phyloP scores from a whole-genome alignment of 2,329 filamentous ascomycete species.

The Torrubiella hemipterigena region DNA sequence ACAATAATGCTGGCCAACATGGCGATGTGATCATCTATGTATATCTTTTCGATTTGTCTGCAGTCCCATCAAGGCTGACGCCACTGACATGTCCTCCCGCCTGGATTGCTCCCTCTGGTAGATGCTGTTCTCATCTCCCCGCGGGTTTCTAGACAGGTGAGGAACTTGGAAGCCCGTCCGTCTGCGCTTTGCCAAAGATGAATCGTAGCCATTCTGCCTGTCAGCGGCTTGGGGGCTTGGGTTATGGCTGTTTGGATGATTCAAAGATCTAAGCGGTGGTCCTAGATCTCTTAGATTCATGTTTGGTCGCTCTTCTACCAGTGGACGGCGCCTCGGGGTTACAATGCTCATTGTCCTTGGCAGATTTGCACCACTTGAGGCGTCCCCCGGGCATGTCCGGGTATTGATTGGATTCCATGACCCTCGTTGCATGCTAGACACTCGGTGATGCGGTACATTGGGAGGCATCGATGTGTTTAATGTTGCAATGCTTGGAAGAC shows the following conservation, averaged over 20 bases:
- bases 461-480: not conserved
- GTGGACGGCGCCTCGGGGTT: not conserved
- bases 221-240: not conserved
- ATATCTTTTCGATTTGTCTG: slow-evolving; percentile 4
- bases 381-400: not conserved
- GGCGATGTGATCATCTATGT: not conserved
- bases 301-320: not conserved
- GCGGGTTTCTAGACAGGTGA: no score
- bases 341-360: no score
- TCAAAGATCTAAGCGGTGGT: not conserved
- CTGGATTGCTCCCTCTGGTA: no score
- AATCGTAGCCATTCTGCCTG: no score
- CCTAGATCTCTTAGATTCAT: not conserved
- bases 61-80: slow-evolving; percentile 7
- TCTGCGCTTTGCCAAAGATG: no score
- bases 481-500: no score
- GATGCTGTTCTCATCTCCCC: no score
- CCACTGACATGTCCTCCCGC: slow-evolving; percentile 7
- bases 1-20: not conserved
- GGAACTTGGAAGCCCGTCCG: no score
- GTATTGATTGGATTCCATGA: not conserved
- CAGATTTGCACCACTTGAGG: not conserved
- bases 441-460: not conserved
- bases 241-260: not conserved
- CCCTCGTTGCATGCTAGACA: not conserved